Conservation (phyloP, 768 basidiomycete species). For the Holtermannia corniformis region DNA sequence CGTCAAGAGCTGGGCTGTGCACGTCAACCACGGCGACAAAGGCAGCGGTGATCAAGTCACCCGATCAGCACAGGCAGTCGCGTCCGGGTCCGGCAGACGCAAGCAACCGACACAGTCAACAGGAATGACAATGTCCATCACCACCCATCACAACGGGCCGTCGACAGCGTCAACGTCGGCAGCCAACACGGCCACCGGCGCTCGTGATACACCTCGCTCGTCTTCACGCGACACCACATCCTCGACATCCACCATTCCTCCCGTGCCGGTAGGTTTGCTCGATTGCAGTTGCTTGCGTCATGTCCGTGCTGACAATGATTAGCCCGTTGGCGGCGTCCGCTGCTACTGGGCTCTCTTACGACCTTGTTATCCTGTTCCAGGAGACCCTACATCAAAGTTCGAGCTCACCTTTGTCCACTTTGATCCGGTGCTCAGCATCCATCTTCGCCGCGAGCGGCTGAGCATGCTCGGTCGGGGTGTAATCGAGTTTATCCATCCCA, state of each 20-base stretch:
- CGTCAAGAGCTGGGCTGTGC: no score
- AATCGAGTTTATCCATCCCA: constrained; percentile 41
- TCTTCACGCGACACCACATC: not conserved
- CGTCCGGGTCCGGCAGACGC: no score
- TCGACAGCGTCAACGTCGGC: not conserved
- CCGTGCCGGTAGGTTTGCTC: not conserved
- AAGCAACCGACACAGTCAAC: not conserved
- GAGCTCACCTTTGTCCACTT: constrained; percentile 38
- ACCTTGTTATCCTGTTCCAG: constrained; percentile 11
- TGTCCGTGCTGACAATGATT: not conserved
- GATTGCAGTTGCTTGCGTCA: not conserved
- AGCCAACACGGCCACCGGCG: not conserved
- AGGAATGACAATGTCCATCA: not conserved
- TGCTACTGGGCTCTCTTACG: constrained; percentile 33
- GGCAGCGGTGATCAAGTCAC: no score
- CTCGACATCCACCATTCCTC: not conserved
- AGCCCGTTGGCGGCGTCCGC: constrained; percentile 23
- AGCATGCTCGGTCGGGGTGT: constrained; percentile 36
- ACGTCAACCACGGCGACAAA: no score
- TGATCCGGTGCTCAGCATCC: constrained; percentile 36
- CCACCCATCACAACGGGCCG: not conserved
- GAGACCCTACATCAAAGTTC: constrained; percentile 13
- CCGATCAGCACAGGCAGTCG: no score
- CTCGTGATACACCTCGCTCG: not conserved
- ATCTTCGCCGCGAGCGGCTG: constrained; percentile 34